These are phyloP conservation scores for Salix exigua DNA, from an alignment of 345 rosid species.

Conservation along the genomic window DNA sequence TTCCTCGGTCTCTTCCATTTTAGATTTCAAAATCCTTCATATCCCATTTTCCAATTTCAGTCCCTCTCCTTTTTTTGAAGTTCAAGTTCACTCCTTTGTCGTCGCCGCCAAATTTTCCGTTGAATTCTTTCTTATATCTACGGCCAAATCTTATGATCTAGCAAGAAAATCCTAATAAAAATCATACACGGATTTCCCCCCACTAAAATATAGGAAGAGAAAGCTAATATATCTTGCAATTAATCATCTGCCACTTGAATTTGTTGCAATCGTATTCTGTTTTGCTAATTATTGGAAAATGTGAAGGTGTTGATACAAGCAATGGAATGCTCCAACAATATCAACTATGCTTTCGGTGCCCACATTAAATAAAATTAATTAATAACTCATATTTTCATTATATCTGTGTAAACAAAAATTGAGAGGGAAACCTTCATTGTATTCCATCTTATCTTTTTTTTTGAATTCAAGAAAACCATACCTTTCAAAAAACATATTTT, in stretches of 20 bases:
- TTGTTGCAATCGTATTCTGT: background rate
- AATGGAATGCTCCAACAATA: too few relatives aligned
- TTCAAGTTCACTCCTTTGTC: background rate
- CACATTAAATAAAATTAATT: too few relatives aligned
- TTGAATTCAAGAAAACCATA: too few relatives aligned
- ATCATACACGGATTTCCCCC: background rate
- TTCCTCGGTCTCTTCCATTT: background rate
- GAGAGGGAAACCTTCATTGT: too few relatives aligned
- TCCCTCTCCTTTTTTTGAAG: background rate
- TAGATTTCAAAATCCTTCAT: background rate
- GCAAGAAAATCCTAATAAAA: background rate
- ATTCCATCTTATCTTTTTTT: too few relatives aligned
- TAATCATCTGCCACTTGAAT: background rate
- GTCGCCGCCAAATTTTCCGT: background rate
- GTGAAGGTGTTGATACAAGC: too few relatives aligned
- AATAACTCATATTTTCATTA: too few relatives aligned
- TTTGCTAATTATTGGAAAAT: too few relatives aligned
- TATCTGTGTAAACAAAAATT: too few relatives aligned
- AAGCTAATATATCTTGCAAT: background rate
- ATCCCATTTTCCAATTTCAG: background rate
- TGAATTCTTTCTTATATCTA: background rate
- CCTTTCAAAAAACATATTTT: fast-evolving
- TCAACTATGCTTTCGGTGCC: too few relatives aligned
- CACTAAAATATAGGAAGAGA: background rate
- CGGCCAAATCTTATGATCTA: background rate